Percentiles rank a stretch among this genome's conserved stretches.
Conservation (phyloP, 495 filamentous ascomycete species). For the Barbatosphaeria neglecta region DNA sequence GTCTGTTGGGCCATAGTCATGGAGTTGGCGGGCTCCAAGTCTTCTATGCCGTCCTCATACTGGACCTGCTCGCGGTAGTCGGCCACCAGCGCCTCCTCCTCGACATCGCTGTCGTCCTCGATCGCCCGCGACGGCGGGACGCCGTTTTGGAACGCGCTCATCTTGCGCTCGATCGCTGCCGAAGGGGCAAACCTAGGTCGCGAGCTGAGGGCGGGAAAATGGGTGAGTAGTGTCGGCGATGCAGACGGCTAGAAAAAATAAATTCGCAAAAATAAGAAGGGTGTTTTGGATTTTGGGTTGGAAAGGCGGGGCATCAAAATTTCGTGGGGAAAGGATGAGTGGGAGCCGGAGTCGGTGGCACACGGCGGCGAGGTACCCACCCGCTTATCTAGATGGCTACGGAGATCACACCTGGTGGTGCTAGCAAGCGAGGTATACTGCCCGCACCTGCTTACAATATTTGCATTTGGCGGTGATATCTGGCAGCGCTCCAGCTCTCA, state of each 20-base stretch:
- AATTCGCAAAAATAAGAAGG: background rate
- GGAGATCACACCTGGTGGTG: too few relatives aligned
- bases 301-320: slow-evolving; percentile 5
- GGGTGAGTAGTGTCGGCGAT: background rate
- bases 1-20: slow-evolving; percentile 40
- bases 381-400: too few relatives aligned
- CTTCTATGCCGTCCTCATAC: slow-evolving; percentile 74
- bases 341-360: background rate
- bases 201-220: background rate
- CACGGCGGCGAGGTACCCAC: too few relatives aligned
- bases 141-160: slow-evolving; percentile 42
- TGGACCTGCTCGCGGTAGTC: slow-evolving; percentile 93
- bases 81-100: slow-evolving; percentile 87
- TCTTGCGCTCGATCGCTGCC: slow-evolving; percentile 8
- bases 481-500: too few relatives aligned
- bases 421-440: too few relatives aligned
- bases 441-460: too few relatives aligned
- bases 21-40: slow-evolving; percentile 52
- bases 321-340: background rate
- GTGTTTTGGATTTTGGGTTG: background rate
- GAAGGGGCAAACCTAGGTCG: background rate
- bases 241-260: background rate
- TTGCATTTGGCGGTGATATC: too few relatives aligned
- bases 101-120: slow-evolving; percentile 78
- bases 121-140: slow-evolving; percentile 40